Evolutionary conservation across 345 rosid species (phyloP).

Genomic region (Alliaria petiolata): DNA sequence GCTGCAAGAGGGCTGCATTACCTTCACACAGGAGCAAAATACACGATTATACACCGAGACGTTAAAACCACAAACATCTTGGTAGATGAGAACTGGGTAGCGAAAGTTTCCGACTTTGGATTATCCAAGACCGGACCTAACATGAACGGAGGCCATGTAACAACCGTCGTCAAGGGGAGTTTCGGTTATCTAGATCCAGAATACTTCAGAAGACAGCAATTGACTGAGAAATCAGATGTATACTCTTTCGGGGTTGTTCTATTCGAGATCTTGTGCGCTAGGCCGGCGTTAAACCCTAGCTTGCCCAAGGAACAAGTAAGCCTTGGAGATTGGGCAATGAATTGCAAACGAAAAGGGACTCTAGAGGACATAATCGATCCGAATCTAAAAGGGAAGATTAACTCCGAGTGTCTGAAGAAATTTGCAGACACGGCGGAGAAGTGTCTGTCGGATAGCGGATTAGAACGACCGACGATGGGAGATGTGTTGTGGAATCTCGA

Average conservation of each 20-base stretch:
- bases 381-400: constrained; percentile 44
- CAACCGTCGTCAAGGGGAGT: constrained; percentile 84
- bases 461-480: constrained; percentile 75
- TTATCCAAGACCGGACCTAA: constrained; percentile 69
- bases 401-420: constrained; percentile 52
- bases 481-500: constrained; percentile 84
- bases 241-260: constrained; percentile 91
- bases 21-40: constrained; percentile 85
- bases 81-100: constrained; percentile 76
- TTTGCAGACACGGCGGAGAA: constrained; percentile 65
- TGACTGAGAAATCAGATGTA: constrained; percentile 82
- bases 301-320: constrained; percentile 80
- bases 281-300: constrained; percentile 68
- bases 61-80: constrained; percentile 93
- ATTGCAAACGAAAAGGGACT: constrained; percentile 46
- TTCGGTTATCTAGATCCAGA: constrained; percentile 90
- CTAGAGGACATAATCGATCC: constrained; percentile 68
- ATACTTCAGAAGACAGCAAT: constrained; percentile 69
- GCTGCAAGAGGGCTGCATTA: constrained; percentile 86
- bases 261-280: constrained; percentile 66
- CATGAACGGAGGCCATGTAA: constrained; percentile 70
- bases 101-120: constrained; percentile 84
- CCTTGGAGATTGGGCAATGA: constrained; percentile 80
- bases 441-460: constrained; percentile 57
- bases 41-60: constrained; percentile 89